Conservation (phyloP, 2,329 filamentous ascomycete genomes). For the Leptodontidium sp. region DNA sequence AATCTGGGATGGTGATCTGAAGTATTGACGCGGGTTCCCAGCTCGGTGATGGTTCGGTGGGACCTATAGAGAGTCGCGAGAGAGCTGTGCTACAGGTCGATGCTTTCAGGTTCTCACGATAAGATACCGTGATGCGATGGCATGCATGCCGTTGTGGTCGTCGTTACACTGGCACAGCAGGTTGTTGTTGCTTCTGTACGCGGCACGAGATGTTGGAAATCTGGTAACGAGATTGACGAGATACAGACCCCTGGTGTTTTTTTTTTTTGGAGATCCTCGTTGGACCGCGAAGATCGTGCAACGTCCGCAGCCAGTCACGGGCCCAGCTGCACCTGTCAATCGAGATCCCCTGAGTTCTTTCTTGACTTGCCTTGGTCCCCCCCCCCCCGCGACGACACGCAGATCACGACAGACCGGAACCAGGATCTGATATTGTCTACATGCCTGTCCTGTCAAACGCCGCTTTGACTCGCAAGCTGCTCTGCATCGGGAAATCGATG, state of each 20-base stretch:
- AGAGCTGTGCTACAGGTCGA: not conserved
- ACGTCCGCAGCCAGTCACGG: slow-evolving; percentile 17
- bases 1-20: slow-evolving; percentile 14
- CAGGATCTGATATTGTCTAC: slow-evolving; percentile 3
- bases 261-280: slow-evolving; percentile 12
- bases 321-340: slow-evolving; percentile 16
- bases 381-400: not conserved
- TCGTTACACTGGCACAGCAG: slow-evolving; percentile 16
- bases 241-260: not conserved
- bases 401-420: slow-evolving; percentile 4
- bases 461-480: slow-evolving; percentile 23
- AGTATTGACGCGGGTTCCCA: slow-evolving; percentile 9
- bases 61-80: not conserved
- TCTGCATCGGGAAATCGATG: slow-evolving; percentile 23
- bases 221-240: slow-evolving; percentile 24
- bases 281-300: slow-evolving; percentile 13
- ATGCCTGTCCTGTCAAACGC: not conserved
- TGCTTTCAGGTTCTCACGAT: not conserved
- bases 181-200: slow-evolving; percentile 9
- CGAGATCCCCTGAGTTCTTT: slow-evolving; percentile 9
- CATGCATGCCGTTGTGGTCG: slow-evolving; percentile 18
- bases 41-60: slow-evolving; percentile 1
- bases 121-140: not conserved
- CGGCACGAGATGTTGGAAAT: slow-evolving; percentile 15
- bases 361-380: not conserved